Base-by-base conservation (phyloP, 345 rosid genomes). In the Psidium friedrichsthalianum region DNA sequence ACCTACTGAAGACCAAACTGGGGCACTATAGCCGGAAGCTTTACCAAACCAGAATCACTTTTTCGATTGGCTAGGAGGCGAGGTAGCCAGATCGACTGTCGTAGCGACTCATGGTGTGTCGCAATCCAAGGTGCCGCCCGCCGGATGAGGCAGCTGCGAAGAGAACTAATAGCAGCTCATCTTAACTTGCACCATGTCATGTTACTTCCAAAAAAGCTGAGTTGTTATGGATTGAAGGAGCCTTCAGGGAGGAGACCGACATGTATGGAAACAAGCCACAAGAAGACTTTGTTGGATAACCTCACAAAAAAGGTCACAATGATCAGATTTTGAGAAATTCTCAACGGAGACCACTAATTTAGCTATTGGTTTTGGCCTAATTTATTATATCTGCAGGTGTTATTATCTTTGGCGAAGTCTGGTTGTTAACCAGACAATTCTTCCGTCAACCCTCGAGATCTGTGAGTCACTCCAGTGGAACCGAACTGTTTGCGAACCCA, bases 21-120 rank as follows among this genome's bases (percentile, higher is more conserved):
- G 92, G 78, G 93, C 90, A 36, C 93, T 92, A 85, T 94, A 94
- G 36, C 91, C 78, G 25, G 96, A 92, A 86, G 92, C 90, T 83
- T 98, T 98, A 84, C 99, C 99, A 90, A 97, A 95, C 76, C 99
- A 57, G 99, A 92, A 85, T 94, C 98, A 91, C 99, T 97, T 86
- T 92, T 90, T 86, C 99, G 94, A 91, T 94, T 98, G 86, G 99
- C 88, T 97, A 97, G 8, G 99, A 96, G 36, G 93, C 76, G 83
- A 98, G 95, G 90, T 97, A 98, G 58, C 95, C 92, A 80, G 99
- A 85, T 47, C 99, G 99, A 89, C 97, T 91, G 89, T 97, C 99
- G 90, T 96, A 91, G 83, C 99, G 97, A 92, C 99, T 96, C 99
- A 97, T 97, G 87, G 82, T 85, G 51, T 25, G n/a, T 29, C 56